Conservation (phyloP, 2,329 filamentous ascomycete genomes). For the Colletotrichum plurivorum region DNA sequence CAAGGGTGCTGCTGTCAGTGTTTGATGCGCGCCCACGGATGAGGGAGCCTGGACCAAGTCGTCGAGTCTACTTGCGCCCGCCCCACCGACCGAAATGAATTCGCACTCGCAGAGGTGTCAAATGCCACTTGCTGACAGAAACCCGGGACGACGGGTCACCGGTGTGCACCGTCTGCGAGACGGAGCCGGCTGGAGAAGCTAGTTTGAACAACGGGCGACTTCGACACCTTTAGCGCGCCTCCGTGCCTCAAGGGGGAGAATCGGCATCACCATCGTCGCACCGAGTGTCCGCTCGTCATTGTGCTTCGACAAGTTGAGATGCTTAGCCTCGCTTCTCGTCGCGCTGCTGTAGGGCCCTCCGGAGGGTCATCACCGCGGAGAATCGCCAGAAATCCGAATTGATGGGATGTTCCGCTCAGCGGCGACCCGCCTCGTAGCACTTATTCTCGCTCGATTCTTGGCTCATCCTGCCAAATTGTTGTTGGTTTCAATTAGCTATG, state of each 20-base stretch:
- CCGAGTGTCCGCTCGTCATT: no score
- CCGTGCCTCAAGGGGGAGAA: no score
- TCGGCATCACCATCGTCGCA: no score
- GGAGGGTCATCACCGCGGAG: not conserved
- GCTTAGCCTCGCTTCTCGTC: no score
- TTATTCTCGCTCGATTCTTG: not conserved
- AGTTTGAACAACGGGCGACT: no score
- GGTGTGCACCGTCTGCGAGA: not conserved
- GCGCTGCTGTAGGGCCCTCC: no score
- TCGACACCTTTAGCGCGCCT: no score
- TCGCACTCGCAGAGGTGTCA: not conserved
- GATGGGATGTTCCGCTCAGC: no score
- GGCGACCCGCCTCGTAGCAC: not conserved
- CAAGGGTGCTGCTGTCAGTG: slow-evolving; percentile 34
- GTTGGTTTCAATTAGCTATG: slow-evolving; percentile 3
- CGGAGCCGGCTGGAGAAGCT: slow-evolving; percentile 2
- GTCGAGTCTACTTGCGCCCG: slow-evolving; percentile 3
- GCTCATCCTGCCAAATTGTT: not conserved
- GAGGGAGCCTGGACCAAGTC: slow-evolving; percentile 17
- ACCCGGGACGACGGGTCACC: not conserved
- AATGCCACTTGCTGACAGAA: slow-evolving; percentile 10
- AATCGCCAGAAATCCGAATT: not conserved
- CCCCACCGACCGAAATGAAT: slow-evolving; percentile 12
- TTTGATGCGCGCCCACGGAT: slow-evolving; percentile 32
- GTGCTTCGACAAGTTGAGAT: no score